Evolutionary conservation across 169 alveolate species (phyloP).

Genomic region (Theileria luwenshuni): DNA sequence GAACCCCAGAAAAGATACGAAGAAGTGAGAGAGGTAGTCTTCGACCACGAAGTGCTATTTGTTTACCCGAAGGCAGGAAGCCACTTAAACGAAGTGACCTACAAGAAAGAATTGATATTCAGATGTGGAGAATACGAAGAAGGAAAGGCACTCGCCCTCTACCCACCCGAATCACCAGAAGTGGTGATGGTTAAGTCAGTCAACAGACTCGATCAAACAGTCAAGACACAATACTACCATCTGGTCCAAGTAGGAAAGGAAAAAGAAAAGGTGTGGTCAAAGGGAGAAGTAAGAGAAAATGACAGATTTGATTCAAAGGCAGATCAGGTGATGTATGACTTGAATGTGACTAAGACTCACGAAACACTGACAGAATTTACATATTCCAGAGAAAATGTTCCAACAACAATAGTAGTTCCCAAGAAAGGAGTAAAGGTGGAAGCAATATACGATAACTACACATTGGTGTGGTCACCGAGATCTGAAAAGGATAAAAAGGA

Average conservation of each 20-base stretch:
- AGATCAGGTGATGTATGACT: not conserved
- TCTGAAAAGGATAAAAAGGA: not conserved
- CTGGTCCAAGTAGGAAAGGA: not conserved
- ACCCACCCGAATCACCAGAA: slow-evolving; percentile 1
- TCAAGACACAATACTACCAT: not conserved
- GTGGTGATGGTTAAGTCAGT: not conserved
- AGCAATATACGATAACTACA: not conserved
- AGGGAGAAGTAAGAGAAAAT: too few relatives aligned
- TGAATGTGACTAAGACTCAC: not conserved
- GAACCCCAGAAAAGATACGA: slow-evolving; percentile 1
- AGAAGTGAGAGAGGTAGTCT: not conserved
- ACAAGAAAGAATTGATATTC: not conserved
- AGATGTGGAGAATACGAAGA: not conserved
- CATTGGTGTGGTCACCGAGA: slow-evolving; percentile 3
- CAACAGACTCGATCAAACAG: not conserved
- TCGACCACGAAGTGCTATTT: not conserved
- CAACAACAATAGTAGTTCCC: slow-evolving; percentile 9
- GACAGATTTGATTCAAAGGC: not conserved
- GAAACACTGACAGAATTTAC: not conserved
- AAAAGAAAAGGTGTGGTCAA: not conserved
- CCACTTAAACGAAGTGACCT: not conserved
- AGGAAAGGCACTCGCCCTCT: not conserved
- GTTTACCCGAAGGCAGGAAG: slow-evolving; percentile 8
- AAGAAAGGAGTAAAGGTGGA: not conserved
- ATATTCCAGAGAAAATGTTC: not conserved